These are phyloP conservation scores for Arachnomyces sp. DNA, from an alignment of 2,329 filamentous ascomycete genomes.

Conservation along the genomic window DNA sequence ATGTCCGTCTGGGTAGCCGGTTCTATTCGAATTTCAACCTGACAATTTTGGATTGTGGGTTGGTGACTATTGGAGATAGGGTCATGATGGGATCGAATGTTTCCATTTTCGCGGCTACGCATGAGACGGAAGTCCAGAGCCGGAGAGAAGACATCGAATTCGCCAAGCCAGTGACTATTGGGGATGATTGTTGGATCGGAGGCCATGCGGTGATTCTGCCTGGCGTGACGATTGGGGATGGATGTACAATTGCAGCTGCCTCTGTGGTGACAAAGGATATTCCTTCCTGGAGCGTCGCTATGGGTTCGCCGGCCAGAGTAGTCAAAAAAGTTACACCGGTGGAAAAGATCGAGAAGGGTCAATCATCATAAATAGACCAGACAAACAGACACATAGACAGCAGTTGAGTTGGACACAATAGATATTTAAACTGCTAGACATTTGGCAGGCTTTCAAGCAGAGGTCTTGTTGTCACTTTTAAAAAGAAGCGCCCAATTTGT, in stretches of 20 bases:
- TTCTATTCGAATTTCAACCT: conserved; percentile 61
- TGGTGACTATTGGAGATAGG: conserved; percentile 46
- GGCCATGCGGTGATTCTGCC: conserved; percentile 39
- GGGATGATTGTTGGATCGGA: conserved; percentile 43
- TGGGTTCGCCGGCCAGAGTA: conserved; percentile 30
- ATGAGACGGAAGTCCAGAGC: conserved; percentile 44
- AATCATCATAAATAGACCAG: too few species aligned
- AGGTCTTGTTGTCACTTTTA: too few species aligned
- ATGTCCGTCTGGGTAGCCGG: conserved; percentile 50
- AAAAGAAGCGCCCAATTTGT: too few species aligned
- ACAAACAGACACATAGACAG: too few species aligned
- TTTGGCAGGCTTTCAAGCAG: too few species aligned
- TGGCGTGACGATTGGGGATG: conserved; percentile 35
- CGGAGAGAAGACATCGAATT: conserved; percentile 44
- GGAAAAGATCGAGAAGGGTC: background rate
- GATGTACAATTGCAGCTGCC: conserved; percentile 34
- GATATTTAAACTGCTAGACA: too few species aligned
- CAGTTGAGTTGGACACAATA: too few species aligned
- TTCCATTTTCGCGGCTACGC: conserved; percentile 46
- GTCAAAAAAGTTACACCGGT: conserved; percentile 16
- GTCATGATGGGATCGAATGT: conserved; percentile 49
- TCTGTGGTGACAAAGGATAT: conserved; percentile 32
- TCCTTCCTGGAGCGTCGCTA: conserved; percentile 21
- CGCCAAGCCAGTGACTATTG: conserved; percentile 42
- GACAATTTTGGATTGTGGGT: conserved; percentile 45